These are phyloP conservation scores for Fusarium cyanostomum DNA, from an alignment of 2,329 filamentous ascomycete species.

Conservation along the genomic window DNA sequence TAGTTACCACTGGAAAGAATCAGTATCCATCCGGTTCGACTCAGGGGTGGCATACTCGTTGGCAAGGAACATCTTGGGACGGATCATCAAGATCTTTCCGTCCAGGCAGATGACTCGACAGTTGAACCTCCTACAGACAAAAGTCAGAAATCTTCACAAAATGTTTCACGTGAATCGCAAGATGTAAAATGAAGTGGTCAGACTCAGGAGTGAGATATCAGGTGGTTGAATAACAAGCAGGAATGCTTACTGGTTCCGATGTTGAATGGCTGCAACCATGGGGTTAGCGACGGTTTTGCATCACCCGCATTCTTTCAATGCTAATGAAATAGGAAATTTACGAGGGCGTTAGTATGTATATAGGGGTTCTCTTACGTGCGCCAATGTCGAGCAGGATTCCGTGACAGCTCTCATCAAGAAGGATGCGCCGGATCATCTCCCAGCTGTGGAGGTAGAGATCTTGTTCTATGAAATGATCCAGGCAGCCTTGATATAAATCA, in stretches of 20 bases:
- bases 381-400: conserved; percentile 52
- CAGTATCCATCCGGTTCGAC: neutral
- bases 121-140: conserved; percentile 45
- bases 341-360: no score
- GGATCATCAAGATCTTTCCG: conserved; percentile 74
- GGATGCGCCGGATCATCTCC: conserved; percentile 47
- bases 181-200: no score
- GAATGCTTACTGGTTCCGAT: no score
- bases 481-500: conserved; percentile 45
- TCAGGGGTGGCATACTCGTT: conserved; percentile 57
- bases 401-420: conserved; percentile 46
- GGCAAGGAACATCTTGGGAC: conserved; percentile 76
- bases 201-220: no score
- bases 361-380: neutral
- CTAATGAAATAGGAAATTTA: no score
- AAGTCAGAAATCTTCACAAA: neutral
- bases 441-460: conserved; percentile 47
- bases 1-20: conserved; percentile 37
- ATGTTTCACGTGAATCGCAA: no score
- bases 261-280: no score
- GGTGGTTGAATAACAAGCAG: no score
- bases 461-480: conserved; percentile 71
- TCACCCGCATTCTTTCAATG: no score
- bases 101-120: conserved; percentile 56
- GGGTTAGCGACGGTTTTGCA: no score